Evolutionary conservation across 495 filamentous ascomycete genomes (phyloP).

Genomic region (Lentithecium fluviatile): DNA sequence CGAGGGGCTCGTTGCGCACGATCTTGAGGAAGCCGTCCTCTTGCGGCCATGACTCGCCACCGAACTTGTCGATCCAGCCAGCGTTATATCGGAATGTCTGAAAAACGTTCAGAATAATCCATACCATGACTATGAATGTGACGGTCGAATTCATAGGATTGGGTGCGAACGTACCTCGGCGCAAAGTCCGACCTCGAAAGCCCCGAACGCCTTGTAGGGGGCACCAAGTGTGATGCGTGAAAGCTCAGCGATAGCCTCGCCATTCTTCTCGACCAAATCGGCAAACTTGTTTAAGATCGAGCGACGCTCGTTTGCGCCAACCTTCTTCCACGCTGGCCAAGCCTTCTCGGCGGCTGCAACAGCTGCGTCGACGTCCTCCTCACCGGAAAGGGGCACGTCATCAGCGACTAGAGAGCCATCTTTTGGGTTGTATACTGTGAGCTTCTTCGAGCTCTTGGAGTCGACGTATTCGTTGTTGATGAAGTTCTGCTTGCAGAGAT

Average conservation of each 20-base stretch:
- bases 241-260: slow-evolving; percentile 38
- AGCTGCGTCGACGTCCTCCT: slow-evolving; percentile 42
- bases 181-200: slow-evolving; percentile 36
- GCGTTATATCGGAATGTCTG: slow-evolving; percentile 44
- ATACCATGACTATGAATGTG: no score
- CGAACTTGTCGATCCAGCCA: slow-evolving; percentile 52
- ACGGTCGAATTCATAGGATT: no score
- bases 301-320: slow-evolving; percentile 35
- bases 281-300: slow-evolving; percentile 45
- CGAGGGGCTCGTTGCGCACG: slow-evolving; percentile 47
- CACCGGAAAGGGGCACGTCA: slow-evolving; percentile 38
- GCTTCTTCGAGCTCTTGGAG: slow-evolving; percentile 44
- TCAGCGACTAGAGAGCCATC: slow-evolving; percentile 45
- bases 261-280: slow-evolving; percentile 45
- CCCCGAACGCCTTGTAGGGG: slow-evolving; percentile 37
- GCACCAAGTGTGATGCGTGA: slow-evolving; percentile 42
- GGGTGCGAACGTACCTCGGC: slow-evolving; percentile 32
- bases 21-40: slow-evolving; percentile 51
- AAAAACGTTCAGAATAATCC: not conserved
- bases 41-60: slow-evolving; percentile 46
- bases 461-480: slow-evolving; percentile 52
- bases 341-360: slow-evolving; percentile 42
- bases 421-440: slow-evolving; percentile 46
- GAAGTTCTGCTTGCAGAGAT: slow-evolving; percentile 46
- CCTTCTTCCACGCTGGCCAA: slow-evolving; percentile 40